These are phyloP conservation scores for Penstemon barbatus DNA, from an alignment of 257 asterid genomes.

Conservation along the genomic window DNA sequence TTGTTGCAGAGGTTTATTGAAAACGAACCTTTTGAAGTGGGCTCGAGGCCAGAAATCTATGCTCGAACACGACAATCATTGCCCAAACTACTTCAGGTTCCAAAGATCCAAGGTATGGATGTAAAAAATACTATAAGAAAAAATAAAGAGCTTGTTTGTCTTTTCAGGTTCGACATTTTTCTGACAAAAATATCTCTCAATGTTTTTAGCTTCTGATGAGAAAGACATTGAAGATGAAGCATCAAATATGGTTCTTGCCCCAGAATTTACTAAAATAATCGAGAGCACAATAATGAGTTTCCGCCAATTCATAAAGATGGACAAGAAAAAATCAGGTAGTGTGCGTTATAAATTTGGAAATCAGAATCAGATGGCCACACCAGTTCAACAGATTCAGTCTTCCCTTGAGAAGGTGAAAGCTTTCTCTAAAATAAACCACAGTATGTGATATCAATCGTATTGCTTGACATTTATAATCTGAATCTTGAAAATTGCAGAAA, in stretches of 20 bases:
- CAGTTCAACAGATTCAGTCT: conserved; percentile 73
- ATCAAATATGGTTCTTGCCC: conserved; percentile 49
- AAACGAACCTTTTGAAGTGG: conserved; percentile 91
- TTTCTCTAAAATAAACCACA: neutral
- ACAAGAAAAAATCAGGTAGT: conserved; percentile 65
- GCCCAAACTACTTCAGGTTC: conserved; percentile 89
- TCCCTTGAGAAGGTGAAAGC: conserved; percentile 70
- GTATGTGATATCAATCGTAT: too few species aligned
- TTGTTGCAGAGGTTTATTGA: conserved; percentile 85
- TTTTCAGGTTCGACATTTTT: neutral
- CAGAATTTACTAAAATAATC: conserved; percentile 60
- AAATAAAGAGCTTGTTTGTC: neutral
- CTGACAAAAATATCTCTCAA: neutral
- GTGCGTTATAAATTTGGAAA: conserved; percentile 50
- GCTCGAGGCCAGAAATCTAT: conserved; percentile 74
- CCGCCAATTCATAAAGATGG: conserved; percentile 69
- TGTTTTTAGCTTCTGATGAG: conserved; percentile 61
- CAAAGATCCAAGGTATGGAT: conserved; percentile 75
- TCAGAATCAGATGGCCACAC: conserved; percentile 68
- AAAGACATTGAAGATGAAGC: conserved; percentile 51
- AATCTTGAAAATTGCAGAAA: conserved; percentile 55
- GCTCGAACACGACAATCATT: conserved; percentile 67
- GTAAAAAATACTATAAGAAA: neutral
- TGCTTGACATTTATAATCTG: neutral
- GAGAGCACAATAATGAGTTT: conserved; percentile 76